Evolutionary conservation across 805 yeast species (phyloP), one percentile per base, ranked within the genome.

Genomic region (Zygoascus tannicola): DNA sequence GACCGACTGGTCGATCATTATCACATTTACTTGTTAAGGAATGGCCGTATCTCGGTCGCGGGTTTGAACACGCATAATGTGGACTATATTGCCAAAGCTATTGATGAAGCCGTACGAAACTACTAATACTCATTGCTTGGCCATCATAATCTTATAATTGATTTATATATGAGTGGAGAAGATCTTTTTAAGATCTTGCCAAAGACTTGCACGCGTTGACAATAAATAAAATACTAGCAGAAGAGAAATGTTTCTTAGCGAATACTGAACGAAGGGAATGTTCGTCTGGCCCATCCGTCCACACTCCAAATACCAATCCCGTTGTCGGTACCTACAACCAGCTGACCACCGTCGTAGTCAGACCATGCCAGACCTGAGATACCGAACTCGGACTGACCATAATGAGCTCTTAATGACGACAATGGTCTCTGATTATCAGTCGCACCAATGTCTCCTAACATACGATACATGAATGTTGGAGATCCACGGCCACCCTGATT

Each of bases 21-120:
- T 63, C 95, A 80, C 26, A 79, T 90, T 38, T 90, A 90, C 62
- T 63, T 88, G 62, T 85, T 85, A 18, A 62, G 78, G 37, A 76
- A 83, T 44, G 97, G 97, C 40, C 78, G 97, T 62, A 90, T 94
- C 40, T 83, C 94, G 35, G 85, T 90, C 63, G 95, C 97, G 10
- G 97, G 97, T 19, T 73, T 90, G 62, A 90, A 85, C 66, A 80
- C 78, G 44, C 66, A 73, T 44, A 88, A 90, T 58, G 81, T 87
- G 44, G 76, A 75, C 44, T 69, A 76, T 57, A 92, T 88, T 41
- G 95, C 96, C 40, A 65, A 73, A 48, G 80, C 92, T 26, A 76
- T 88, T 55, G 88, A 85, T 62, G 85, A 79, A 59, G 94, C 82
- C 15, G 58, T 58, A 15, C 49, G 40, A 18, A 37, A 8, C n/a